These are phyloP conservation scores for Fraxinus quadrangulata DNA, from an alignment of 257 asterid genomes.

Conservation along the genomic window DNA sequence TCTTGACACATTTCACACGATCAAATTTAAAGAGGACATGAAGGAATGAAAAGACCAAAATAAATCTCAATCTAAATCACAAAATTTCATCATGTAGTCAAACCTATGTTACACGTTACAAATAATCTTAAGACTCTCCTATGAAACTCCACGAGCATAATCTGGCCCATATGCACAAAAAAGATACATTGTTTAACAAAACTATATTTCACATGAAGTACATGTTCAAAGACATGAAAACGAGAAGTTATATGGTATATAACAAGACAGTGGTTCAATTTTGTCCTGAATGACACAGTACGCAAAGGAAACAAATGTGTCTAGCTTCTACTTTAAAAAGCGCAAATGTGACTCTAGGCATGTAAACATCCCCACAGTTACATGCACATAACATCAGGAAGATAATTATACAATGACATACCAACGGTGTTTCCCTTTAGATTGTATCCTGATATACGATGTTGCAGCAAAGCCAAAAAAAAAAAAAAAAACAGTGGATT, in stretches of 20 bases:
- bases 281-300: not conserved
- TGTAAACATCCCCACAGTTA: not conserved
- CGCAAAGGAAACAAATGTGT: not conserved
- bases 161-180: not conserved
- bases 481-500: not conserved
- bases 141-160: not conserved
- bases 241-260: not conserved
- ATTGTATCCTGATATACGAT: not conserved
- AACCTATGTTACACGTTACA: not conserved
- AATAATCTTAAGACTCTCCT: not conserved
- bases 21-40: conserved; percentile 3
- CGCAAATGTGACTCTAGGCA: not conserved
- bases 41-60: conserved; percentile 12
- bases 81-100: not conserved
- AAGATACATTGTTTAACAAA: not conserved
- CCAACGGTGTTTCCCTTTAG: not conserved
- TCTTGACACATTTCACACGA: not conserved
- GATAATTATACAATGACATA: too few species aligned
- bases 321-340: not conserved
- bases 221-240: not conserved
- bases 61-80: not conserved
- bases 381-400: not conserved
- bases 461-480: too few species aligned
- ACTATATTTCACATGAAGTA: not conserved
- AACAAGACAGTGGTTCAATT: not conserved